Conservation (phyloP, 2,329 filamentous ascomycete species). For the Geosmithia morbida region DNA sequence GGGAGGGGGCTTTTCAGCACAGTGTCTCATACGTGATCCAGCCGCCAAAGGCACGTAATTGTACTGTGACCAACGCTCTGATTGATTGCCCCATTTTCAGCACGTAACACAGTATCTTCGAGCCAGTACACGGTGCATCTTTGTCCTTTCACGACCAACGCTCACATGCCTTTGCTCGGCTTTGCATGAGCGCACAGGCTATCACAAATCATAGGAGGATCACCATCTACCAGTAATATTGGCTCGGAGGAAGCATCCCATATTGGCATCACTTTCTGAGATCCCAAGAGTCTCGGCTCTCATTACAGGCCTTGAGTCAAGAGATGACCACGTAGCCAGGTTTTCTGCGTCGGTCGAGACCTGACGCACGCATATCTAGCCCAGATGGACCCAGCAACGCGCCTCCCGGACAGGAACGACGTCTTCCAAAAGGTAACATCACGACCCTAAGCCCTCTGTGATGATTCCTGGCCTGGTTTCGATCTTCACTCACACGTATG, state of each 20-base stretch:
- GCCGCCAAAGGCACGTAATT: background rate
- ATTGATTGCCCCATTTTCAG: background rate
- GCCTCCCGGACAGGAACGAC: slow-evolving; percentile 11
- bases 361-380: background rate
- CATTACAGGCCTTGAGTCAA: background rate
- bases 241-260: too few relatives aligned
- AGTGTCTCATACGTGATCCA: background rate
- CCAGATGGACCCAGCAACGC: slow-evolving; percentile 11
- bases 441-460: background rate
- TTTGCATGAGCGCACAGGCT: too few relatives aligned
- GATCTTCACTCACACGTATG: slow-evolving; percentile 1
- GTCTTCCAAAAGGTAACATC: slow-evolving; percentile 14
- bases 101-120: too few relatives aligned
- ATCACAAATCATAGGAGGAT: too few relatives aligned
- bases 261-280: background rate
- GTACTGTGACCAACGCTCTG: background rate
- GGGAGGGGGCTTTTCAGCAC: background rate
- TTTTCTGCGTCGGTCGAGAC: background rate
- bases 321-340: background rate
- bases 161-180: too few relatives aligned
- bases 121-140: too few relatives aligned
- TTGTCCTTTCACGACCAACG: too few relatives aligned
- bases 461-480: too few relatives aligned
- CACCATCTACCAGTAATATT: too few relatives aligned
- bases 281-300: background rate